A percentile compares a stretch with the other conserved stretches of the same genome.
These are phyloP conservation scores for Curvularia sp. DNA, from an alignment of 2,329 filamentous ascomycete species.

Conservation along the genomic window DNA sequence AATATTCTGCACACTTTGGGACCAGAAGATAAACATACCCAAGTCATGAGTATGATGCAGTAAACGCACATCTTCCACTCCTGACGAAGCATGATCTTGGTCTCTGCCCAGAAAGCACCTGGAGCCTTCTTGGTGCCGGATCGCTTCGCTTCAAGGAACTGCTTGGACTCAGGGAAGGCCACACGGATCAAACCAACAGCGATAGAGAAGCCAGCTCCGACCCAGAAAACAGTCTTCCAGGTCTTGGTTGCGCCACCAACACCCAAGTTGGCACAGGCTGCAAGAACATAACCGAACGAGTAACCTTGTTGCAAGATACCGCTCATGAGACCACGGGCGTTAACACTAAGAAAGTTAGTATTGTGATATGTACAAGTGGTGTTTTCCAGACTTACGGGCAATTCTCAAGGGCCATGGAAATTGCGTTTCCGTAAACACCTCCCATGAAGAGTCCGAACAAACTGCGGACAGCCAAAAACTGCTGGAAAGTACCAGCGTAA, in stretches of 20 bases:
- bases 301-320: conserved; percentile 85
- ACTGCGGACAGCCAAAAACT: conserved; percentile 76
- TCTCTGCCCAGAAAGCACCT: conserved; percentile 71
- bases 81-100: conserved; percentile 68
- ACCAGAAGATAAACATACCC: conserved; percentile 47
- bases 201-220: conserved; percentile 71
- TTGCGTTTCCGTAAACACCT: conserved; percentile 79
- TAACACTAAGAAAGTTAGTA: conserved; percentile 43
- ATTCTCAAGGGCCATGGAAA: conserved; percentile 79
- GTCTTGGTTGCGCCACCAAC: conserved; percentile 68
- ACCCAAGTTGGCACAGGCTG: conserved; percentile 76
- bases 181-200: conserved; percentile 71
- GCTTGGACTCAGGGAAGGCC: conserved; percentile 74
- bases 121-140: conserved; percentile 60
- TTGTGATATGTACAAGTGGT: conserved; percentile 6
- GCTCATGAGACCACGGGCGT: conserved; percentile 79
- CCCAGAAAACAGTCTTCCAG: conserved; percentile 81
- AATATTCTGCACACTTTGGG: not conserved
- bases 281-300: conserved; percentile 79
- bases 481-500: conserved; percentile 72
- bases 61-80: conserved; percentile 83
- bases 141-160: conserved; percentile 74
- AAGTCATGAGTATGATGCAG: conserved; percentile 79
- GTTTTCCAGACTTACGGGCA: conserved; percentile 60
- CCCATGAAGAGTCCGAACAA: conserved; percentile 83